These are phyloP conservation scores for Backusella mclennaniae DNA, from an alignment of 192 early-diverging fungal genomes.

Conservation along the genomic window DNA sequence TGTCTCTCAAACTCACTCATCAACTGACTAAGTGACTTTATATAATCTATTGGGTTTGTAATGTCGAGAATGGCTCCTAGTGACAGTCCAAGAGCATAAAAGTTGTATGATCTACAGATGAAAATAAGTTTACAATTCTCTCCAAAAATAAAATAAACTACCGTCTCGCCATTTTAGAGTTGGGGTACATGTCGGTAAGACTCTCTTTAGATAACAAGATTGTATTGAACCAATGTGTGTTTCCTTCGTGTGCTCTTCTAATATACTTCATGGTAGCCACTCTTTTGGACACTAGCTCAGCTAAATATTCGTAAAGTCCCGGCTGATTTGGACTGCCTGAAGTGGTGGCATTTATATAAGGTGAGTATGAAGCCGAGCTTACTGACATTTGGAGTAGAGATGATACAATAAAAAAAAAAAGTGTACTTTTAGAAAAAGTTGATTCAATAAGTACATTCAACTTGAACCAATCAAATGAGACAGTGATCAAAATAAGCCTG, in stretches of 20 bases:
- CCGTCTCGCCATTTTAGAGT: conserved; percentile 41
- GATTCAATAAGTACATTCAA: neutral
- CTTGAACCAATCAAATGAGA: neutral
- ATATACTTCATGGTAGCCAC: conserved; percentile 46
- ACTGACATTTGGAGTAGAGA: conserved; percentile 7
- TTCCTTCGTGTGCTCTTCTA: conserved; percentile 41
- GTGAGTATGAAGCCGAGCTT: neutral
- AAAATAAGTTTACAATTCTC: neutral
- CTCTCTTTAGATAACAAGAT: conserved; percentile 41
- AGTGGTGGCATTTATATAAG: neutral
- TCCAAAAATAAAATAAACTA: neutral
- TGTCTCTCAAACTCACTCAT: conserved; percentile 57
- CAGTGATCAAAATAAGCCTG: neutral
- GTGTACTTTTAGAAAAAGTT: neutral
- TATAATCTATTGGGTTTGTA: conserved; percentile 59
- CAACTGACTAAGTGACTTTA: conserved; percentile 60
- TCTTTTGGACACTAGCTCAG: conserved; percentile 46
- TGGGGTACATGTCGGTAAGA: conserved; percentile 35
- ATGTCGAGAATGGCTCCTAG: conserved; percentile 64
- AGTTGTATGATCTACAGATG: conserved; percentile 49
- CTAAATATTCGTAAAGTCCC: conserved; percentile 35
- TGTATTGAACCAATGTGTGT: conserved; percentile 50
- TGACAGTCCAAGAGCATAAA: conserved; percentile 65
- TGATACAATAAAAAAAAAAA: neutral
- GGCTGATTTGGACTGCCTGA: conserved; percentile 6